Conservation (phyloP, 73 alveolate genomes). For the Paramecium caudatum region DNA sequence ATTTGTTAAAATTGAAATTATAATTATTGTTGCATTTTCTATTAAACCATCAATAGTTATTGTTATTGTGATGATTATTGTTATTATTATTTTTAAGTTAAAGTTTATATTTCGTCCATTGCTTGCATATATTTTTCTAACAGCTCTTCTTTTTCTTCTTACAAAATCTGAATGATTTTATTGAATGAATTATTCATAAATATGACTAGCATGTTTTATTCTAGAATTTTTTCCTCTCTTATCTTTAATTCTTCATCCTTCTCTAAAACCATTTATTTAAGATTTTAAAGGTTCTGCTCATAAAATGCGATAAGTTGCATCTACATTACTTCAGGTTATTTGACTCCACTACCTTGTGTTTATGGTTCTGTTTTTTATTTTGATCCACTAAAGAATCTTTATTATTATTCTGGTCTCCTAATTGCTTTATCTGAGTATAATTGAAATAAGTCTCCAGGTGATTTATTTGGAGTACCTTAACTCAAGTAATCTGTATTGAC, state of each 20-base stretch:
- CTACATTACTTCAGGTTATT: neutral
- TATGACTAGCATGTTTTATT: neutral
- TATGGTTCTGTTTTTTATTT: conserved; percentile 1
- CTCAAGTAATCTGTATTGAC: neutral
- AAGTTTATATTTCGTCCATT: conserved; percentile 29
- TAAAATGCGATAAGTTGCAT: conserved; percentile 10
- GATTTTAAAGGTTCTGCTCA: conserved; percentile 38
- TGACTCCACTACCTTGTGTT: neutral
- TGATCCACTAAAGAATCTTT: conserved; percentile 41
- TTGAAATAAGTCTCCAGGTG: neutral
- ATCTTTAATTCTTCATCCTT: conserved; percentile 44
- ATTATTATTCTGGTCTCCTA: conserved; percentile 15
- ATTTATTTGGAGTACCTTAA: neutral
- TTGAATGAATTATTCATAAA: neutral
- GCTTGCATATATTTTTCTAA: conserved; percentile 22
- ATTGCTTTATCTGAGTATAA: conserved; percentile 4
- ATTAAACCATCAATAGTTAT: neutral
- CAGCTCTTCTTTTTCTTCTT: conserved; percentile 38
- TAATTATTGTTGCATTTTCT: conserved; percentile 20
- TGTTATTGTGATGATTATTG: neutral
- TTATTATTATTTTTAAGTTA: neutral
- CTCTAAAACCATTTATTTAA: conserved; percentile 9
- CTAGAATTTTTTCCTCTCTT: conserved; percentile 38
- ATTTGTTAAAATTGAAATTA: conserved; percentile 21
- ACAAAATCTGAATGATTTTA: neutral